phyloP scores from a whole-genome alignment of 441 rosid species.

The Aquilaria agallochum region DNA sequence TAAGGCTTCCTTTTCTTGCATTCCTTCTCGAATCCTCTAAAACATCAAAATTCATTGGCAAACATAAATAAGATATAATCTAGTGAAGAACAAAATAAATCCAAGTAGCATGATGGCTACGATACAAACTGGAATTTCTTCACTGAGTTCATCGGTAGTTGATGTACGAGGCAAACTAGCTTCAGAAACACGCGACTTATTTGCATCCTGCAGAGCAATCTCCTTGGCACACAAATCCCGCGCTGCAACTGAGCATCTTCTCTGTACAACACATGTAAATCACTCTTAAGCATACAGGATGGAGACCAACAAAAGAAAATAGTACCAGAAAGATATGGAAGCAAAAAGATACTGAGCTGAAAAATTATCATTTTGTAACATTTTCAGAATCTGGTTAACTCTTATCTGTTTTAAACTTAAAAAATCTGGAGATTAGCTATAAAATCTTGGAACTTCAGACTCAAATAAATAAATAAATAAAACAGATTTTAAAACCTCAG shows the following conservation, averaged over 20 bases:
- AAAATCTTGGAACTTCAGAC: too few species aligned
- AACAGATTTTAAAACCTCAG: too few species aligned
- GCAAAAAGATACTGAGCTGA: not conserved
- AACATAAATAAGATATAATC: slow-evolving; percentile 6
- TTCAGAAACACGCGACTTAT: slow-evolving; percentile 51
- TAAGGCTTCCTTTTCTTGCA: slow-evolving; percentile 43
- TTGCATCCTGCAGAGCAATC: slow-evolving; percentile 54
- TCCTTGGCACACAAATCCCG: slow-evolving; percentile 43
- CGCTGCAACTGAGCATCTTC: slow-evolving; percentile 48
- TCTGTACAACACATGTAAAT: slow-evolving; percentile 39
- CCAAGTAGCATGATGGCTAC: slow-evolving; percentile 12
- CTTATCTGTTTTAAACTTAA: too few species aligned
- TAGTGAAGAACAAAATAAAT: slow-evolving; percentile 9
- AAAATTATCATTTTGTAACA: too few species aligned
- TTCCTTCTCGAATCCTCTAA: slow-evolving; percentile 55
- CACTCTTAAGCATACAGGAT: slow-evolving; percentile 3
- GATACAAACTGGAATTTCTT: slow-evolving; percentile 81
- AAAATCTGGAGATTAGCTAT: too few species aligned
- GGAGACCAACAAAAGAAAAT: not conserved
- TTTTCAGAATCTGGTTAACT: too few species aligned
- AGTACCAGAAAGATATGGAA: not conserved
- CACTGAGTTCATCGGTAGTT: slow-evolving; percentile 72
- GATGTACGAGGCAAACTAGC: slow-evolving; percentile 41
- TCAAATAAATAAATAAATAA: too few species aligned
- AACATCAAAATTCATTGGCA: slow-evolving; percentile 9